phyloP scores from a whole-genome alignment of 768 basidiomycete genomes.

The Lentinula edodes region DNA sequence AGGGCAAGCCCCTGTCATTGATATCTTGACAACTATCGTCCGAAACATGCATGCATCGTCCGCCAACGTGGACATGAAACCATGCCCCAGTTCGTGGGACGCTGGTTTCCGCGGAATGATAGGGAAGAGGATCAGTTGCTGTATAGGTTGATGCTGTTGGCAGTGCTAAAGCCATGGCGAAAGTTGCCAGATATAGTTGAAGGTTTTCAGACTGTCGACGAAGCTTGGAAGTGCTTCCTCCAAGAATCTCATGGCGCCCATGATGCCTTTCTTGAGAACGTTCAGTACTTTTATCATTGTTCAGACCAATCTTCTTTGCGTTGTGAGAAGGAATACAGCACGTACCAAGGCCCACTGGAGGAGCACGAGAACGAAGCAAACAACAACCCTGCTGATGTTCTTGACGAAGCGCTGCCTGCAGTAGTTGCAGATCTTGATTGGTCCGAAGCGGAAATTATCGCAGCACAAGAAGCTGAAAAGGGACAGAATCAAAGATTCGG shows the following conservation, averaged over 20 bases:
- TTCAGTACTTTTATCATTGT: neutral
- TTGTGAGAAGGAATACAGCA: too few species aligned
- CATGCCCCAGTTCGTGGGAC: slow-evolving; percentile 29
- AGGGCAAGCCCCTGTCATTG: neutral
- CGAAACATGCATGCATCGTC: slow-evolving; percentile 8
- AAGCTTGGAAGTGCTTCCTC: slow-evolving; percentile 16
- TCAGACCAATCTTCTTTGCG: neutral
- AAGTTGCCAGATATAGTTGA: slow-evolving; percentile 1
- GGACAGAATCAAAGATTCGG: neutral
- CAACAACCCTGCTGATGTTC: neutral
- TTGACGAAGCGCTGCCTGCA: slow-evolving; percentile 7
- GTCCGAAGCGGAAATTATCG: neutral
- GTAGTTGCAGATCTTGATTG: slow-evolving; percentile 7
- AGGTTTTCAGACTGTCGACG: slow-evolving; percentile 16
- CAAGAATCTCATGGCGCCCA: too few species aligned
- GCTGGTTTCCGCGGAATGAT: slow-evolving; percentile 25
- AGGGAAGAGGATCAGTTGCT: slow-evolving; percentile 15
- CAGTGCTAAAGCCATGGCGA: slow-evolving; percentile 34
- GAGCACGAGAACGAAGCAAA: slow-evolving; percentile 9
- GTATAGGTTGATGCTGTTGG: slow-evolving; percentile 30
- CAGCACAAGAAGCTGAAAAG: neutral
- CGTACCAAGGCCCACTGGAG: neutral
- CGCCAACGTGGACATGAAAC: slow-evolving; percentile 21
- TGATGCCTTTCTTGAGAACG: neutral
- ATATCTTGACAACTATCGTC: slow-evolving; percentile 8